Conservation (phyloP, 129 eudicot species). For the Centrapalus pauciflorus region DNA sequence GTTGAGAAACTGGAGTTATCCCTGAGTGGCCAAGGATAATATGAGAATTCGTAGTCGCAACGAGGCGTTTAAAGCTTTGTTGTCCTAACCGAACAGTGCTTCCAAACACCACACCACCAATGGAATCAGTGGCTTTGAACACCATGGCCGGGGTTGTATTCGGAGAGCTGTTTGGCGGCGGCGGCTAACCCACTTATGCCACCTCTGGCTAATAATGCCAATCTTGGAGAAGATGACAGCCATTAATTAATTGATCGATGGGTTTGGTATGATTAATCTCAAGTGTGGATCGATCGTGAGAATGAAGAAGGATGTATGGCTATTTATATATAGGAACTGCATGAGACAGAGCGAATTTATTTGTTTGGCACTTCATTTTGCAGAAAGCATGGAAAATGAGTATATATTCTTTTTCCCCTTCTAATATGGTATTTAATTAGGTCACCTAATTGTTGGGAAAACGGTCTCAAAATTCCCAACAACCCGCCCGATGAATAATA, state of each 20-base stretch:
- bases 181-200: slow-evolving; percentile 98
- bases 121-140: slow-evolving; percentile 71
- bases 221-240: slow-evolving; percentile 45
- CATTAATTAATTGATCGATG: slow-evolving; percentile 6
- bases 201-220: slow-evolving; percentile 84
- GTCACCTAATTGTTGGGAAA: no score
- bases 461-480: no score
- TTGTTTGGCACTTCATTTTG: no score
- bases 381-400: no score
- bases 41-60: slow-evolving; percentile 93
- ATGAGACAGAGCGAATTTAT: neutral
- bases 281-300: neutral
- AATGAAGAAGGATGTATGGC: neutral
- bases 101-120: slow-evolving; percentile 99
- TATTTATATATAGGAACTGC: slow-evolving; percentile 22
- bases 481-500: no score
- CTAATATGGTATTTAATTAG: no score
- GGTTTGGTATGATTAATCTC: neutral
- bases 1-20: slow-evolving; percentile 62
- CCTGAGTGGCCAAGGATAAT: slow-evolving; percentile 81
- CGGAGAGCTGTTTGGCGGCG: slow-evolving; percentile 75
- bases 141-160: slow-evolving; percentile 71
- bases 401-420: no score
- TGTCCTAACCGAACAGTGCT: slow-evolving; percentile 61
- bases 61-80: slow-evolving; percentile 96